Percentiles rank a stretch among this genome's conserved stretches.
Conservation (phyloP, 169 alveolate genomes). For the Perkinsus marinus region DNA sequence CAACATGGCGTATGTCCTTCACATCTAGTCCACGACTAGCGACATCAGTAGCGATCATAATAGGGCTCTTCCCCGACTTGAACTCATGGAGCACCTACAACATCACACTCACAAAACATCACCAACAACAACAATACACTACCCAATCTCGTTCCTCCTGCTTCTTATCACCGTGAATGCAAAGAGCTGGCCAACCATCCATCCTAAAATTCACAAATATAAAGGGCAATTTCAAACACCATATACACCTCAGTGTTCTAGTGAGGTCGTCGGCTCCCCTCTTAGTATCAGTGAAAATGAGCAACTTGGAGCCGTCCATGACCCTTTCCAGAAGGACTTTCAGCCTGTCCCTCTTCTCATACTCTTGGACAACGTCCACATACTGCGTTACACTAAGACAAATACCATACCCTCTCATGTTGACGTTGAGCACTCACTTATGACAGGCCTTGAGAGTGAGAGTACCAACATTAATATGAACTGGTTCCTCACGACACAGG, state of each 20-base stretch:
- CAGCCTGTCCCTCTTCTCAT: conserved; percentile 33
- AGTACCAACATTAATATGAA: conserved; percentile 88
- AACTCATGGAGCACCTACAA: no score
- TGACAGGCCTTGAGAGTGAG: conserved; percentile 75
- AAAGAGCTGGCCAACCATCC: conserved; percentile 82
- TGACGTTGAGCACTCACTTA: conserved; percentile 21
- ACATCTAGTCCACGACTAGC: conserved; percentile 98
- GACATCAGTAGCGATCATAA: conserved; percentile 97
- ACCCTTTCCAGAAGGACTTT: conserved; percentile 40
- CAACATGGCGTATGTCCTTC: conserved; percentile 83
- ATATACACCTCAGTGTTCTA: background rate
- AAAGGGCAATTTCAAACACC: background rate
- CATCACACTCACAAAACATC: no score
- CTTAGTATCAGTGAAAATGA: conserved; percentile 75
- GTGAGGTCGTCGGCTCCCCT: conserved; percentile 29
- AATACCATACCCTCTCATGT: background rate
- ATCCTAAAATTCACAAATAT: background rate
- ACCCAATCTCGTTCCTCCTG: conserved; percentile 82
- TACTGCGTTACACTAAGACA: background rate
- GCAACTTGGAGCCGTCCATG: conserved; percentile 59
- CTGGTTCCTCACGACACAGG: conserved; percentile 82
- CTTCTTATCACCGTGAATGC: conserved; percentile 95
- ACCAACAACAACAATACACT: no score
- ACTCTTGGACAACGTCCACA: conserved; percentile 46
- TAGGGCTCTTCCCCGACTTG: conserved; percentile 80